Conservation (phyloP, 805 yeast genomes). For the Lipomyces oligophaga region DNA sequence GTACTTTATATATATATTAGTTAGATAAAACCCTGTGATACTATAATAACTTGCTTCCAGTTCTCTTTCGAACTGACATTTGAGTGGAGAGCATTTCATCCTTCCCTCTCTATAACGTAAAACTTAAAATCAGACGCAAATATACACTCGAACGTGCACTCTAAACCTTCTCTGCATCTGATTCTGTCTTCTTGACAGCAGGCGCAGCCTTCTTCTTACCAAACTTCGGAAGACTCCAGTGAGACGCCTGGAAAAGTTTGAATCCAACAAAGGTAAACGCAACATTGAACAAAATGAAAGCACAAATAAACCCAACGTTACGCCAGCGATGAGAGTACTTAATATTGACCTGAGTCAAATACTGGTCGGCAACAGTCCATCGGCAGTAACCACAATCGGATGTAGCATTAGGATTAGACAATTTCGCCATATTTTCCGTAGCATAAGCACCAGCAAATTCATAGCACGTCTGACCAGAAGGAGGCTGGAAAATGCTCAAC, state of each 20-base stretch:
- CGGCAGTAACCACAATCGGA: constrained; percentile 28
- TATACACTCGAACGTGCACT: neutral
- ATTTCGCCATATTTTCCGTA: constrained; percentile 35
- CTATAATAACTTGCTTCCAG: no score
- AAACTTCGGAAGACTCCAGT: neutral
- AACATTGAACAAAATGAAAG: constrained; percentile 43
- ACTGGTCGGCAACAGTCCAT: constrained; percentile 22
- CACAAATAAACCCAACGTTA: constrained; percentile 56
- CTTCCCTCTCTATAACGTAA: neutral
- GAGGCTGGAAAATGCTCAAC: constrained; percentile 49
- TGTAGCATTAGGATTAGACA: constrained; percentile 31
- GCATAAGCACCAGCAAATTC: constrained; percentile 49
- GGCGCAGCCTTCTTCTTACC: neutral
- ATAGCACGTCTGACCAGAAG: constrained; percentile 54
- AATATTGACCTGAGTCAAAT: constrained; percentile 39
- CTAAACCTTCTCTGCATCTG: neutral
- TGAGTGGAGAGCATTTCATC: no score
- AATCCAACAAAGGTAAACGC: constrained; percentile 19
- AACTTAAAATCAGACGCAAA: neutral
- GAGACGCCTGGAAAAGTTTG: constrained; percentile 16
- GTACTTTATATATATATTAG: no score
- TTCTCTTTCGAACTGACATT: no score
- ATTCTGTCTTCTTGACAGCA: neutral
- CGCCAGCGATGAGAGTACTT: constrained; percentile 57
- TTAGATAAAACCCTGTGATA: no score